Evolutionary conservation across 192 early-diverging fungal species (phyloP), one percentile per base, ranked within the genome.

Genomic region (Phlyctochytrium planicorne): DNA sequence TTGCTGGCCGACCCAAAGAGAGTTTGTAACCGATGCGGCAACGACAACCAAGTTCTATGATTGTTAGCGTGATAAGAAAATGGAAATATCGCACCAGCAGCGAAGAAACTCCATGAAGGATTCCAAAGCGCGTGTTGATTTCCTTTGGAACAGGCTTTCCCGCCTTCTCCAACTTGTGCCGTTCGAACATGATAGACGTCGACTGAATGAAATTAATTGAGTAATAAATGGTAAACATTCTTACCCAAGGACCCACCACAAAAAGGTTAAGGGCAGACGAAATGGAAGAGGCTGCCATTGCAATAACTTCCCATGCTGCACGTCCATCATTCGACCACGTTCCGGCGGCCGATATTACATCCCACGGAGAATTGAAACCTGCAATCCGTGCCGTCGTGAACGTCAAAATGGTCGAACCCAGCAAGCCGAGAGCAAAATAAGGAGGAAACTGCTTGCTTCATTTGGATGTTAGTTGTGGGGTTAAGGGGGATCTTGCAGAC

Each of bases 1-100:
- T 37, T 47, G 30, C 25, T 17, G 16, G 20, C 69, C 69, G 10
- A 71, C 69, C 69, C 69, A 71, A 16, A 71, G 37, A 34, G 61
- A 71, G 52, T 71, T 64, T 2, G 6, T 10, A 20, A 71, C 60
- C 10, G 29, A 10, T 2, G 69, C 69, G 27, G 33, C 32, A 4
- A 37, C 69, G 23, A 65, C 25, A 10, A 12, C 62, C 66, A 68
- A 60, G 40, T 68, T 68, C 31, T 47, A 20, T 20, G 20, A 47
- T 6, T 6, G 40, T 6, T 20, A 6, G 40, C 40, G 40, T 6
- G 40, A 14, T 6, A 14, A 47, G 20, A 20, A 47, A 47, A 47
- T 20, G 40, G 40, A 6, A 20, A 47, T 14, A 20, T 20, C 40
- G 40, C 40, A 47, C 40, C 40, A 68, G 47, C 33, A 68, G 35